A percentile compares a stretch with the other conserved stretches of the same genome.
These are phyloP conservation scores for Fusarium robinianum DNA, from an alignment of 2,329 filamentous ascomycete genomes.

Conservation along the genomic window DNA sequence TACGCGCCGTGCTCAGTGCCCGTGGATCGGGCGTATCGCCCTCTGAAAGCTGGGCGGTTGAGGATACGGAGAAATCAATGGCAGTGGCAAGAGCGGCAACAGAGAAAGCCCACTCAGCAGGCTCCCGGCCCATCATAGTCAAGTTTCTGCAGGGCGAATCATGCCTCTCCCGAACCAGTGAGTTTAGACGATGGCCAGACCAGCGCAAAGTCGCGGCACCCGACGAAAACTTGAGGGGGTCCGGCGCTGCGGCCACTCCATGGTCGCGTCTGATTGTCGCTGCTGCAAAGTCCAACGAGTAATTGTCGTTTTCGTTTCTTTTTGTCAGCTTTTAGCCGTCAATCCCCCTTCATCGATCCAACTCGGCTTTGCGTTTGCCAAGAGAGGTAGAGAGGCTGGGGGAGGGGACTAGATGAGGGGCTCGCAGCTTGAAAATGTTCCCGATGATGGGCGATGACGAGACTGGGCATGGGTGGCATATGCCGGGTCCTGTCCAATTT, in stretches of 20 bases:
- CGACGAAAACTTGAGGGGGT: conserved; percentile 10
- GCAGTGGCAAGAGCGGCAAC: conserved; percentile 1
- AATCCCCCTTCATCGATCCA: conserved; percentile 5
- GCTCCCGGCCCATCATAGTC: conserved; percentile 4
- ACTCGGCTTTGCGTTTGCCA: conserved; percentile 7
- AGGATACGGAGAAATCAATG: neutral
- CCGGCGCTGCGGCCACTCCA: conserved; percentile 12
- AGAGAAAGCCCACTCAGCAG: neutral
- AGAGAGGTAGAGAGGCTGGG: conserved; percentile 8
- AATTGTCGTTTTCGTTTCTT: conserved; percentile 9
- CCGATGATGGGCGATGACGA: conserved; percentile 26
- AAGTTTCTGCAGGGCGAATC: conserved; percentile 7
- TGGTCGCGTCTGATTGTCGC: conserved; percentile 9
- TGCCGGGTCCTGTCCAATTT: conserved; percentile 1
- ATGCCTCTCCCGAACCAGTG: conserved; percentile 3
- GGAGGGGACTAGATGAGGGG: conserved; percentile 8
- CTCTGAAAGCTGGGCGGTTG: conserved; percentile 13
- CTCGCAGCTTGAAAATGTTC: conserved; percentile 13
- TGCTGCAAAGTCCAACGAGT: no score
- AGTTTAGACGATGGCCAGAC: conserved; percentile 2
- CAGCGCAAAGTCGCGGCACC: conserved; percentile 5
- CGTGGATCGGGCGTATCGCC: conserved; percentile 25
- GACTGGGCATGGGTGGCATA: conserved; percentile 2
- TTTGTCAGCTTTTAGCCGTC: conserved; percentile 15
- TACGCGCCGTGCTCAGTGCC: conserved; percentile 1